Conservation (phyloP, 495 filamentous ascomycete species). For the Aeminium ludgeri region DNA sequence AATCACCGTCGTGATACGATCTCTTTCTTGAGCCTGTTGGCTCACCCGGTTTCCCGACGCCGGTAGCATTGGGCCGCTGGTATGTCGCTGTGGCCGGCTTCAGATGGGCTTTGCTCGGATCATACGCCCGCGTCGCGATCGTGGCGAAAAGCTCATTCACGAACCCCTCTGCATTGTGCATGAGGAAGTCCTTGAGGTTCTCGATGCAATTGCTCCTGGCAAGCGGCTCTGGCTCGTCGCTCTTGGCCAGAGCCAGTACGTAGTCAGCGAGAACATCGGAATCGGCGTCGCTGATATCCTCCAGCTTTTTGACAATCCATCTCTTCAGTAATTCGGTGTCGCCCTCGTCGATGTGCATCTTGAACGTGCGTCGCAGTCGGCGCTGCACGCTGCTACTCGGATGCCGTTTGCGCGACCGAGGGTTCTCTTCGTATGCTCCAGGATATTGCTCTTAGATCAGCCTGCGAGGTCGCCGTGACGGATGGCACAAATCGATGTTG, state of each 20-base stretch:
- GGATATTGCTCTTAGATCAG: too few relatives aligned
- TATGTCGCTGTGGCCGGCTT: constrained; percentile 22
- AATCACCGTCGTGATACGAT: constrained; percentile 26
- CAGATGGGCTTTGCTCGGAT: constrained; percentile 22
- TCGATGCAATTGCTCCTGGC: constrained; percentile 58
- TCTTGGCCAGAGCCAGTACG: constrained; percentile 71
- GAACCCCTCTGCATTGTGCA: constrained; percentile 58
- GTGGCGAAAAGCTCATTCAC: constrained; percentile 74
- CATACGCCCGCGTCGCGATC: constrained; percentile 23
- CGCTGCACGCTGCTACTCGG: too few relatives aligned
- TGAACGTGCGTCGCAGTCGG: not conserved
- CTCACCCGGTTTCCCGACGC: constrained; percentile 7
- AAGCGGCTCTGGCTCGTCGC: constrained; percentile 57
- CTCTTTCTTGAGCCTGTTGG: constrained; percentile 25
- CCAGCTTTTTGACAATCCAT: constrained; percentile 81
- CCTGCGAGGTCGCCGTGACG: too few relatives aligned
- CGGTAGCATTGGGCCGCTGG: constrained; percentile 28
- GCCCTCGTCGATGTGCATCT: constrained; percentile 66
- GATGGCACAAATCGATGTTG: too few relatives aligned
- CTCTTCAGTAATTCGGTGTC: constrained; percentile 58
- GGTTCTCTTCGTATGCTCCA: too few relatives aligned
- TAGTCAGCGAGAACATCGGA: constrained; percentile 92
- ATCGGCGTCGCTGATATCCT: constrained; percentile 89
- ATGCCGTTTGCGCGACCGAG: too few relatives aligned
- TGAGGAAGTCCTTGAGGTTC: constrained; percentile 75